A percentile compares a stretch with the other conserved stretches of the same genome.
Conservation (phyloP, 176 grass and related monocot genomes). For the Luzula sylvatica region DNA sequence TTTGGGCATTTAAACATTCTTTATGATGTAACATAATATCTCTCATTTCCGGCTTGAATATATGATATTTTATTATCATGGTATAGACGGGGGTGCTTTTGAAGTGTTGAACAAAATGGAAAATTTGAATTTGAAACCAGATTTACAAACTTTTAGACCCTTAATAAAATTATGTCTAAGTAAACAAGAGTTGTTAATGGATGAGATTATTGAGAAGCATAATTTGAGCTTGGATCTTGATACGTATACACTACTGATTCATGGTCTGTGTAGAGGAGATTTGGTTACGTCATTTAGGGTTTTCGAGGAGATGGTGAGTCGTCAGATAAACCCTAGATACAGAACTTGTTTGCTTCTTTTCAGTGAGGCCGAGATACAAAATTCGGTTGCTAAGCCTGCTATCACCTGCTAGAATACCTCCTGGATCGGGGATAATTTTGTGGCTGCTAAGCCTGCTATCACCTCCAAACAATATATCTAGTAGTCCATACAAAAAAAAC, state of each 20-base stretch:
- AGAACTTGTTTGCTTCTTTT: constrained; percentile 60
- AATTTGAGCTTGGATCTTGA: constrained; percentile 79
- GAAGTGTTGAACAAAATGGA: constrained; percentile 61
- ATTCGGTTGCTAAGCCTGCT: no score
- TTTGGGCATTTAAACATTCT: constrained; percentile 38
- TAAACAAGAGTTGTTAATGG: constrained; percentile 42
- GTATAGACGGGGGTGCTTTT: constrained; percentile 45
- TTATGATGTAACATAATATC: constrained; percentile 35
- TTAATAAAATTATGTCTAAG: constrained; percentile 52
- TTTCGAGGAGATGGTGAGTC: constrained; percentile 80
- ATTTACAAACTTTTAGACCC: constrained; percentile 68
- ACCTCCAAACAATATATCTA: no score
- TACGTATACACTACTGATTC: constrained; percentile 55
- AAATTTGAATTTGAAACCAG: constrained; percentile 43
- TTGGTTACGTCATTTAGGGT: constrained; percentile 38
- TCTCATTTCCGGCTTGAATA: constrained; percentile 68
- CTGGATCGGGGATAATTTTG: no score
- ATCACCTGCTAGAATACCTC: no score
- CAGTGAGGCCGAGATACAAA: constrained; percentile 39
- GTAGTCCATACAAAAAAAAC: no score
- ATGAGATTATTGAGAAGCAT: constrained; percentile 41
- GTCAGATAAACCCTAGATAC: constrained; percentile 49
- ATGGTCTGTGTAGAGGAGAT: constrained; percentile 64
- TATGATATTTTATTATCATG: constrained; percentile 46
- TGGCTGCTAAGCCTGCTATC: no score